These are phyloP conservation scores for Bimuria novae-zelandiae DNA, from an alignment of 2,329 filamentous ascomycete species.

Conservation along the genomic window DNA sequence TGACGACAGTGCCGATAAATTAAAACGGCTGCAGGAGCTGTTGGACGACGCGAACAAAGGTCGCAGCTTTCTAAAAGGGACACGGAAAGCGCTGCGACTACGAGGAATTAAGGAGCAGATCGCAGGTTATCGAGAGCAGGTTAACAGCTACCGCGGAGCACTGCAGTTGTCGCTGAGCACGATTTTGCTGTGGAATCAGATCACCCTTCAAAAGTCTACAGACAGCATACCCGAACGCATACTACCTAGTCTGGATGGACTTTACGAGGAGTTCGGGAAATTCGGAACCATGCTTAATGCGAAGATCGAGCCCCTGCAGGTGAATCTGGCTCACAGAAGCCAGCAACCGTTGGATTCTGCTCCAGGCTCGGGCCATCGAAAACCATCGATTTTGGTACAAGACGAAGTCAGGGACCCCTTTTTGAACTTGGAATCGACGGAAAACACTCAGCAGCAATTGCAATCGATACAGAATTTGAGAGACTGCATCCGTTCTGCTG, in stretches of 20 bases:
- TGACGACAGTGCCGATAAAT: constrained; percentile 23
- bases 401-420: too few relatives aligned
- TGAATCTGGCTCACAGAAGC: too few relatives aligned
- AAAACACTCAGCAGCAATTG: constrained; percentile 18
- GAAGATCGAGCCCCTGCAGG: constrained; percentile 19
- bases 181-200: constrained; percentile 31
- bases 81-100: constrained; percentile 24
- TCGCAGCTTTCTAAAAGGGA: constrained; percentile 21
- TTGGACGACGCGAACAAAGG: constrained; percentile 24
- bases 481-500: constrained; percentile 28
- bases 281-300: constrained; percentile 23
- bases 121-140: constrained; percentile 22
- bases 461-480: constrained; percentile 25
- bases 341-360: too few relatives aligned
- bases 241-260: constrained; percentile 26
- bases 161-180: constrained; percentile 29
- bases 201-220: constrained; percentile 26
- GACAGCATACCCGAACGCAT: constrained; percentile 26
- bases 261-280: constrained; percentile 27
- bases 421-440: neutral
- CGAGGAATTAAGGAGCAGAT: constrained; percentile 25
- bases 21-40: constrained; percentile 19
- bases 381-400: too few relatives aligned
- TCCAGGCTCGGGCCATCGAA: too few relatives aligned
- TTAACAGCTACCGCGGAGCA: constrained; percentile 27